Evolutionary conservation across 2,329 filamentous ascomycete genomes (phyloP).

Genomic region (Lasiodiplodia citricola): DNA sequence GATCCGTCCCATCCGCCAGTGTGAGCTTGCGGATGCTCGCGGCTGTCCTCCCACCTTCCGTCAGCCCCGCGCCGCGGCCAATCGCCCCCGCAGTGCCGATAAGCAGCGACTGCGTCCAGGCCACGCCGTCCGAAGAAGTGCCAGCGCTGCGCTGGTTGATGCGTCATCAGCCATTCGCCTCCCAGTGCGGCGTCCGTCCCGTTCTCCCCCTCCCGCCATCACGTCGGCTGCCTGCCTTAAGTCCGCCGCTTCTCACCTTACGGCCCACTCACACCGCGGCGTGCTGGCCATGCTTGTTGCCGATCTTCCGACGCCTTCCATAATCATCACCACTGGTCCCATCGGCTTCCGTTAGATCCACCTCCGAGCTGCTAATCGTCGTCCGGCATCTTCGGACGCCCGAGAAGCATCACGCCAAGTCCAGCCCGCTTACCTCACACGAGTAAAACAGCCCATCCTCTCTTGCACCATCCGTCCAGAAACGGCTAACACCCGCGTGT

Average conservation of each 20-base stretch:
- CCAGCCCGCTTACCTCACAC: conserved; percentile 13
- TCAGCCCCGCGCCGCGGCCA: background rate
- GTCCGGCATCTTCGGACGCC: conserved; percentile 16
- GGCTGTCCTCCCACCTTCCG: conserved; percentile 13
- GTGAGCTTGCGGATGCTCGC: conserved; percentile 16
- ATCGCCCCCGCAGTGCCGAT: conserved; percentile 9
- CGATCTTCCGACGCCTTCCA: conserved; percentile 24
- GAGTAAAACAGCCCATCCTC: conserved; percentile 22
- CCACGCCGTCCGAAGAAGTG: background rate
- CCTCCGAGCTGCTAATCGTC: conserved; percentile 1
- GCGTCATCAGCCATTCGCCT: conserved; percentile 11
- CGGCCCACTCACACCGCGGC: conserved; percentile 15
- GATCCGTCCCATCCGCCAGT: conserved; percentile 10
- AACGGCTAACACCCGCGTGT: conserved; percentile 19
- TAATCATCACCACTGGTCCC: background rate
- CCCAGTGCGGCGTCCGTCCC: conserved; percentile 4
- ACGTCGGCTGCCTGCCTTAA: conserved; percentile 7
- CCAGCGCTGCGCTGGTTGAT: conserved; percentile 12
- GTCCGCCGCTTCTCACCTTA: conserved; percentile 10
- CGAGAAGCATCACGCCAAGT: conserved; percentile 15
- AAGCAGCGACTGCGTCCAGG: conserved; percentile 15
- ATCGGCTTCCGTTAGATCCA: background rate
- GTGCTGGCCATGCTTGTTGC: conserved; percentile 19
- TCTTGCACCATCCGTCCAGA: conserved; percentile 6
- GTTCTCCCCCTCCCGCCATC: background rate